A percentile compares a stretch with the other conserved stretches of the same genome.
Conservation (phyloP, 352 stramenopile genomes). For the Hyaloperonospora brassicae region DNA sequence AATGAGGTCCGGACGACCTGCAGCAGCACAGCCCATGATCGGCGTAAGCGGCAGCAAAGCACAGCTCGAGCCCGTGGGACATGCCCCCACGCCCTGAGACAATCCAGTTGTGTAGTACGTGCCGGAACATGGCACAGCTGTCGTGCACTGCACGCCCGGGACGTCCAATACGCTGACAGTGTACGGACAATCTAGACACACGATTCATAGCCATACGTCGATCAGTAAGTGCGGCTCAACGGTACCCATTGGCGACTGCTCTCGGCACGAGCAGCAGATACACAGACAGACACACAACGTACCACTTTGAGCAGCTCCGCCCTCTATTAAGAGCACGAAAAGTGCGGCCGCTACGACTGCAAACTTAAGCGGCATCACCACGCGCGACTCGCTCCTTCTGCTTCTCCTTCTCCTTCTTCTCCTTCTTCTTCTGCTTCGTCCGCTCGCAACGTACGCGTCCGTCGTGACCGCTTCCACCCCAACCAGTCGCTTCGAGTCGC, state of each 20-base stretch:
- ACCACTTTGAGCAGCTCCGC: slow-evolving; percentile 20
- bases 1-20: slow-evolving; percentile 42
- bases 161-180: slow-evolving; percentile 65
- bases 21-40: slow-evolving; percentile 60
- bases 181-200: slow-evolving; percentile 36
- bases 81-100: slow-evolving; percentile 42
- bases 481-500: slow-evolving; percentile 4
- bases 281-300: background rate
- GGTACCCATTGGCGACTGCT: background rate
- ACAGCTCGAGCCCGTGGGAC: slow-evolving; percentile 43
- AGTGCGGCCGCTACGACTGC: too few relatives aligned
- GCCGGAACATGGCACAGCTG: slow-evolving; percentile 47
- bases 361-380: background rate
- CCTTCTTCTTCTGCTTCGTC: slow-evolving; percentile 2
- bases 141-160: slow-evolving; percentile 42
- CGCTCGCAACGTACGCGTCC: background rate
- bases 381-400: slow-evolving; percentile 5
- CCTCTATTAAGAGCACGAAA: background rate
- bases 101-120: slow-evolving; percentile 46
- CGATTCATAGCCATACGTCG: background rate
- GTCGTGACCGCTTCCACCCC: slow-evolving; percentile 6
- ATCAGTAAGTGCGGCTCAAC: too few relatives aligned
- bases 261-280: background rate
- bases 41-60: slow-evolving; percentile 48
- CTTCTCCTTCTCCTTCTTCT: slow-evolving; percentile 1